Base-by-base conservation (phyloP, 139 green algal genomes). In the Tetradesmus lagerheimii region DNA sequence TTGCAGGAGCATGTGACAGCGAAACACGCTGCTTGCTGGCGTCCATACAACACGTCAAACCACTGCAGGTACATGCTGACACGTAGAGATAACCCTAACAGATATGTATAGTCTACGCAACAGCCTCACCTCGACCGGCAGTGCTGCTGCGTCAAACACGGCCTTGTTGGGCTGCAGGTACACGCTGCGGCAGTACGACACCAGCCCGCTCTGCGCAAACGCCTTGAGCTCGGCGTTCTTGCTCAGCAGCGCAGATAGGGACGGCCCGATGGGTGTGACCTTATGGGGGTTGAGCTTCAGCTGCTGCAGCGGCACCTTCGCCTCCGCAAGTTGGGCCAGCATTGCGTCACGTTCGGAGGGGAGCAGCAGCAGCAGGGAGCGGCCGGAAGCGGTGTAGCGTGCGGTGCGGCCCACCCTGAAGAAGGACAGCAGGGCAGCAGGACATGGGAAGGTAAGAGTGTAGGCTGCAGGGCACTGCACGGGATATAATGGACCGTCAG, bases 161-260 rank as follows among this genome's bases (percentile, higher is more conserved):
- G 86, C 90, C n/a, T 95, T 95, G 85, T 96, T 95, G 27, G 95
- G 95, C 90, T 98, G 95, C 89, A 99, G 93, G 90, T 97, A 97
- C 25, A 99, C 94, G 29, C 92, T 97, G 35, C 96, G 95, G 41
- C 99, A 83, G 93, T 99, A 99, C 2, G 96, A 95, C 12, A 97
- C 91, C 2, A 99, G 87, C 2, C 95, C 94, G 1, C 95, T 91
- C 95, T 99, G 97, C 1, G 96, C 98, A 64, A 97, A 92, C 75
- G 94, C 94, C 94, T 98, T 99, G 64, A 99, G 93, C 89, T 99
- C 97, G 25, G 89, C 47, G 45, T 96, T 95, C 90, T 98, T 98
- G 45, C 94, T 97, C 39, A 99, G 94, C 85, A 99, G 93, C 14
- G 96, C 97, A 92, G 96, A 93, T 66, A 99, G 93, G 11, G 96